Percentiles rank a stretch among this genome's conserved stretches.
Evolutionary conservation across 192 early-diverging fungal species (phyloP).

Genomic region (Rhizophagus sp.): DNA sequence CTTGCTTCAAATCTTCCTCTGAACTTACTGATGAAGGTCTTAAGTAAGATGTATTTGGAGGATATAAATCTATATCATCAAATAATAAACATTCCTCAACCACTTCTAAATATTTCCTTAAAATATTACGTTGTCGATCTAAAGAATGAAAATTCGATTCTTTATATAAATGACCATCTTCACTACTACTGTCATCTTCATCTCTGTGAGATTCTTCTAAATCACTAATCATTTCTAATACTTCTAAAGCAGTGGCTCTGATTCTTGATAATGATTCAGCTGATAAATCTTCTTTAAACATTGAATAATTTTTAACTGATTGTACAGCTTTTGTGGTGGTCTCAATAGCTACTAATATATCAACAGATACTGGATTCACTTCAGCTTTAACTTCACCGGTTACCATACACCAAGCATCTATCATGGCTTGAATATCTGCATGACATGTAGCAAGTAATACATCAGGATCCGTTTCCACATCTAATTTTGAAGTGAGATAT

Average conservation of each 20-base stretch:
- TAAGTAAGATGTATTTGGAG: slow-evolving; percentile 22
- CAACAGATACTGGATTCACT: slow-evolving; percentile 38
- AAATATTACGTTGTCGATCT: slow-evolving; percentile 45
- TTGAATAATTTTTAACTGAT: slow-evolving; percentile 54
- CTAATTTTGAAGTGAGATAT: slow-evolving; percentile 32
- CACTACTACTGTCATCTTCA: slow-evolving; percentile 35
- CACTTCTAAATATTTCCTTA: slow-evolving; percentile 47
- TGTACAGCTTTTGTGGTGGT: slow-evolving; percentile 53
- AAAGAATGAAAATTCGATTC: slow-evolving; percentile 43
- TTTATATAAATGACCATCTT: slow-evolving; percentile 53
- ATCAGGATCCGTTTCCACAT: slow-evolving; percentile 51
- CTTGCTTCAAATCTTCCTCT: slow-evolving; percentile 7
- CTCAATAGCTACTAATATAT: slow-evolving; percentile 48
- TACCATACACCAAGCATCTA: slow-evolving; percentile 44
- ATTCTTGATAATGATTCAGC: slow-evolving; percentile 39
- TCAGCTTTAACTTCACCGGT: slow-evolving; percentile 31
- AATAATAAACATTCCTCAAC: slow-evolving; percentile 47
- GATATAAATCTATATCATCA: slow-evolving; percentile 18
- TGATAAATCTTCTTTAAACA: slow-evolving; percentile 49
- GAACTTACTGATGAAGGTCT: neutral
- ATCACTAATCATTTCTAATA: slow-evolving; percentile 52
- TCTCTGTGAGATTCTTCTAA: slow-evolving; percentile 48
- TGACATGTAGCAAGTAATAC: slow-evolving; percentile 44
- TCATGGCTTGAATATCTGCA: slow-evolving; percentile 50
- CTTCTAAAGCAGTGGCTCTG: slow-evolving; percentile 44